phyloP scores from a whole-genome alignment of 495 filamentous ascomycete species.

The Hypoxylon cercidicola region DNA sequence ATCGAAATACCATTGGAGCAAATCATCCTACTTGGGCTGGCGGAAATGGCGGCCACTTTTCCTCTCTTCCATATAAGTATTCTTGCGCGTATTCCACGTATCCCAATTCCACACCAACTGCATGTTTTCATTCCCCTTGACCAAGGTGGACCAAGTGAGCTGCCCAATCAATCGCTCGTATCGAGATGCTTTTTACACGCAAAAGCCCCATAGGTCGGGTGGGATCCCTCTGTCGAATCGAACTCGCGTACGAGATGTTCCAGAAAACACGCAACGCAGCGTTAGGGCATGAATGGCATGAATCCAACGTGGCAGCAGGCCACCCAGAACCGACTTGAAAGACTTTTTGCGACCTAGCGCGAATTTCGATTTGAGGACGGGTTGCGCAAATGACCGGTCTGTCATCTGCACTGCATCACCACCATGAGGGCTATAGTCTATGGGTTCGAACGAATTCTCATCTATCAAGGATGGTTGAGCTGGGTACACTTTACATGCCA shows the following conservation, averaged over 20 bases:
- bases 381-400: background rate
- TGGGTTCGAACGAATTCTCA: constrained; percentile 16
- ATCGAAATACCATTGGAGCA: background rate
- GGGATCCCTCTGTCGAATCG: constrained; percentile 5
- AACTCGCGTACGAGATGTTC: constrained; percentile 11
- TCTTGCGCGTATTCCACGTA: constrained; percentile 27
- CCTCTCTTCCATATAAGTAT: constrained; percentile 13
- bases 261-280: constrained; percentile 9
- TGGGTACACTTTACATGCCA: constrained; percentile 4
- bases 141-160: background rate
- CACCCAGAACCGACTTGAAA: constrained; percentile 10
- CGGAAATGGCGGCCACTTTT: constrained; percentile 25
- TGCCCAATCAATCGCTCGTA: constrained; percentile 9
- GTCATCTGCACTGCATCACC: constrained; percentile 2
- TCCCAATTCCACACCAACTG: constrained; percentile 3
- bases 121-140: constrained; percentile 5
- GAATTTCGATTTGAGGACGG: constrained; percentile 15
- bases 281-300: constrained; percentile 10
- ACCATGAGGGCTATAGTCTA: constrained; percentile 15
- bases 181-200: constrained; percentile 13
- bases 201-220: constrained; percentile 20
- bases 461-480: constrained; percentile 14
- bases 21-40: constrained; percentile 13
- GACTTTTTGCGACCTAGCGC: constrained; percentile 10
- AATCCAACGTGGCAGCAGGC: constrained; percentile 33